Evolutionary conservation across 345 rosid species (phyloP), one percentile per base, ranked within the genome.

Genomic region (Eucalyptus marginata): DNA sequence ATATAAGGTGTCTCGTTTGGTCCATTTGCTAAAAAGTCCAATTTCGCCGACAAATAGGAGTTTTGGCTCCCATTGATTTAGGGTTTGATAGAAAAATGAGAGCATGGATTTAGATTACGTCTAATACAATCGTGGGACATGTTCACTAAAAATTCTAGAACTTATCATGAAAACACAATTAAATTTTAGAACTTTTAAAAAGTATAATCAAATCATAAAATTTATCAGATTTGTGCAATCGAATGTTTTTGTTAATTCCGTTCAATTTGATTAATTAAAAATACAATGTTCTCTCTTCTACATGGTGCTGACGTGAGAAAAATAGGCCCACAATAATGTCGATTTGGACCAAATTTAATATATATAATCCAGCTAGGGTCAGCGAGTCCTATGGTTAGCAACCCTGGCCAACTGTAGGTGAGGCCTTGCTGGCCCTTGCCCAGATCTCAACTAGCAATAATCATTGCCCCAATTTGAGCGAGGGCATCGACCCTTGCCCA

Each of bases 151-250:
- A 22, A 22, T 22, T 5, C 1, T 56, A 22, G 5, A 49, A 11
- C 13, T 49, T 10, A 49, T 49, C 14, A 49, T 12, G 1, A 56
- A 56, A 22, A 2, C 5, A 4, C 0, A 0, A 52, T 52, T 56
- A 9, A 56, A 0, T 52, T 50, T 18, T 52, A 52, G 8, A 52
- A 7, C 2, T 22, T 22, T 52, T 52, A 0, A 18, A 56, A 56
- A 9, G 0, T 2, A 0, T 4, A 22, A 56, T 56, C 12, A 56
- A 56, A 24, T 24, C 3, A 8, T 56, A 56, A 56, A 56, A 56
- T 0, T 4, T 22, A 24, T 22, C 0, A 18, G 0, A 7, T 17
- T 18, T 0, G 1, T 22, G 8, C 0, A 56, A 56, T 56, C 3
- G 0, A 9, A 56, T 9, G 0, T 4, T 56, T 56, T 56, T 10